Percentiles rank a stretch among this genome's conserved stretches.
Evolutionary conservation across 169 alveolate genomes (phyloP).

Genomic region (Eimeria sp.): DNA sequence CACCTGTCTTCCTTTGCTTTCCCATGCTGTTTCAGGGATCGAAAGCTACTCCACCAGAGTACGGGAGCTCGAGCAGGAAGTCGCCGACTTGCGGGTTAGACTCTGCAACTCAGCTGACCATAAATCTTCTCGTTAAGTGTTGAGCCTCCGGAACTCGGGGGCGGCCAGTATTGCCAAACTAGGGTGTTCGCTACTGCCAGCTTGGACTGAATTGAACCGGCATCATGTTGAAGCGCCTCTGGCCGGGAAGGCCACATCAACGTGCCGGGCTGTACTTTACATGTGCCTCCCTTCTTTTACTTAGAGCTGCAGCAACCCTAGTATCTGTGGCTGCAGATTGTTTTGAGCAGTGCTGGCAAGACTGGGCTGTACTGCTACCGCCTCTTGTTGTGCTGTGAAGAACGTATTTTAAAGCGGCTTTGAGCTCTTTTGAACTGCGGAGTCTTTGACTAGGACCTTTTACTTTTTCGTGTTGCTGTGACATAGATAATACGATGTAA

Average conservation of each 20-base stretch:
- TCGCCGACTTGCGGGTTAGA: conserved; percentile 81
- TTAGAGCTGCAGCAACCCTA: background rate
- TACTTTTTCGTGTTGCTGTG: background rate
- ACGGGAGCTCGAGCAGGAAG: conserved; percentile 75
- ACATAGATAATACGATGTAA: background rate
- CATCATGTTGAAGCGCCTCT: background rate
- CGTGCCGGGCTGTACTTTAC: background rate
- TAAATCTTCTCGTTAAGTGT: conserved; percentile 6
- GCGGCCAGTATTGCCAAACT: background rate
- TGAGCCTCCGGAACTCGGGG: background rate
- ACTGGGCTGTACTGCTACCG: background rate
- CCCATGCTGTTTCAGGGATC: conserved; percentile 43
- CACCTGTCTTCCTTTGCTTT: background rate
- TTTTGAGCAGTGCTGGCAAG: background rate
- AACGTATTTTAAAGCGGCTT: background rate
- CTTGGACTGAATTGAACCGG: background rate
- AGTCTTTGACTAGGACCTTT: background rate
- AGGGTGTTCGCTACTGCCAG: background rate
- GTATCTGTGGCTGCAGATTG: background rate
- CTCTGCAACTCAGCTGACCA: conserved; percentile 12
- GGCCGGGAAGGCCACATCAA: background rate
- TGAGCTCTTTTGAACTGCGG: background rate
- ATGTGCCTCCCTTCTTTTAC: background rate
- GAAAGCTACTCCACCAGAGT: conserved; percentile 70
- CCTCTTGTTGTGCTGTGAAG: background rate